Conservation (phyloP, 345 rosid species). For the Syzygium aromaticum region DNA sequence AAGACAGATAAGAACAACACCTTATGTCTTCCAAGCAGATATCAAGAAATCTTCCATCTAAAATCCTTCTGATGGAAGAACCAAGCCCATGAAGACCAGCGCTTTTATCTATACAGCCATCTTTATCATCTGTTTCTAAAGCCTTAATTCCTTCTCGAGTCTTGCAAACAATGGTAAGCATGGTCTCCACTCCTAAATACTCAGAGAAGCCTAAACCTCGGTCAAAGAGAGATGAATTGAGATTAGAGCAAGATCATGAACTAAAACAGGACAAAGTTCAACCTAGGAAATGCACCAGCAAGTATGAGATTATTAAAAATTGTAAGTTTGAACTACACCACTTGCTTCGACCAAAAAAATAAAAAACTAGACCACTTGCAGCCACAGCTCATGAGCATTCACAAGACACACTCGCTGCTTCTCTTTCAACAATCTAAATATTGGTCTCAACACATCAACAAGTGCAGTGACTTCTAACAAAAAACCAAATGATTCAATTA, state of each 20-base stretch:
- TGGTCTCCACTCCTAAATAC: constrained; percentile 61
- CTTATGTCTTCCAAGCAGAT: constrained; percentile 73
- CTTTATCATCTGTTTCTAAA: constrained; percentile 44
- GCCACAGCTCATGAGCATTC: background rate
- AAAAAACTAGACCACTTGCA: background rate
- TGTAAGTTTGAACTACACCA: background rate
- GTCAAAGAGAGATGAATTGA: background rate
- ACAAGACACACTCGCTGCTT: background rate
- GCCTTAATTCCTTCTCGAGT: constrained; percentile 39
- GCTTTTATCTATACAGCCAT: constrained; percentile 46
- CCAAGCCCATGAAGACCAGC: constrained; percentile 75
- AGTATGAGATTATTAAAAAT: background rate
- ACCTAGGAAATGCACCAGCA: background rate
- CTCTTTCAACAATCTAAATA: background rate
- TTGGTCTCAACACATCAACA: background rate
- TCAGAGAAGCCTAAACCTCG: constrained; percentile 54
- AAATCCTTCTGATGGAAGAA: constrained; percentile 49
- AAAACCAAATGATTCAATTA: background rate
- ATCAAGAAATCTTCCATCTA: constrained; percentile 59
- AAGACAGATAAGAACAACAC: constrained; percentile 22
- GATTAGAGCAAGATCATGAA: background rate
- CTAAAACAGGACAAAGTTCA: background rate
- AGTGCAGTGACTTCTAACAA: background rate
- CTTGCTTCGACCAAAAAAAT: background rate
- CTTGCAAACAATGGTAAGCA: constrained; percentile 79